These are phyloP conservation scores for Dryas octopetala DNA, from an alignment of 306 rosid genomes.

Conservation along the genomic window DNA sequence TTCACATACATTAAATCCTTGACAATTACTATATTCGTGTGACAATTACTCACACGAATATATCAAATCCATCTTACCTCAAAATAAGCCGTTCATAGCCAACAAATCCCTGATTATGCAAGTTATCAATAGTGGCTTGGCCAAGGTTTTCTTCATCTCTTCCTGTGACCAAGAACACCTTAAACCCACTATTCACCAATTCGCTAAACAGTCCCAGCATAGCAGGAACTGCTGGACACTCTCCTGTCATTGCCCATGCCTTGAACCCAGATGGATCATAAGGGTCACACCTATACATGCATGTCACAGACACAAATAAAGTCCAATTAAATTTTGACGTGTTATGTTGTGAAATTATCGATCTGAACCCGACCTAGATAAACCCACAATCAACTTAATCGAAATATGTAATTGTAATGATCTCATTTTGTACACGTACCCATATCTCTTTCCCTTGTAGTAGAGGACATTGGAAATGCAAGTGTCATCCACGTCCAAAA, in stretches of 20 bases:
- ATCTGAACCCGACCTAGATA: neutral
- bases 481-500: conserved; percentile 79
- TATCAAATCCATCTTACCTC: conserved; percentile 41
- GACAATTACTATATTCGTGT: no score
- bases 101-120: conserved; percentile 60
- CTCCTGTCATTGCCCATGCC: conserved; percentile 66
- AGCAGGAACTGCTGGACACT: conserved; percentile 47
- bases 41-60: no score
- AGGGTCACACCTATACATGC: conserved; percentile 59
- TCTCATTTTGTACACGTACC: conserved; percentile 36
- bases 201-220: conserved; percentile 36
- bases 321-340: neutral
- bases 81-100: conserved; percentile 69
- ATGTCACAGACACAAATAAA: neutral
- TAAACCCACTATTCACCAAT: conserved; percentile 50
- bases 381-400: no score
- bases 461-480: conserved; percentile 69
- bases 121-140: conserved; percentile 52
- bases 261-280: conserved; percentile 62
- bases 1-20: no score
- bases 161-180: conserved; percentile 70
- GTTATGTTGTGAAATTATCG: no score
- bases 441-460: conserved; percentile 50
- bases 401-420: no score
- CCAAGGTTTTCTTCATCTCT: conserved; percentile 54